phyloP scores from a whole-genome alignment of 2,329 filamentous ascomycete species.

The Myriosclerotinia scirpicola region DNA sequence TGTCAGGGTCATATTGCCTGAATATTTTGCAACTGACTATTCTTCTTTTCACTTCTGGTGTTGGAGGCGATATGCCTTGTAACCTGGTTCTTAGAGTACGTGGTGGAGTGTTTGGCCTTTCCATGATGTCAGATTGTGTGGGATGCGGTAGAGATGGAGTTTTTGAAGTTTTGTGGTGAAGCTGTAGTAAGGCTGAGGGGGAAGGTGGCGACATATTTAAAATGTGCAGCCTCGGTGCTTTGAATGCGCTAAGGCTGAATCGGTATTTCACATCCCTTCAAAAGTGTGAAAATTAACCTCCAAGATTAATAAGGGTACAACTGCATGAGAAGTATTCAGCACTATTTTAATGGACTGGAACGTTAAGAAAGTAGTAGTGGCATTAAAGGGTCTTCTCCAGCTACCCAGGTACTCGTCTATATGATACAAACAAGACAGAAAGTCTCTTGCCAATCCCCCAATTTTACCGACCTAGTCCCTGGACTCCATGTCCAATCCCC shows the following conservation, averaged over 20 bases:
- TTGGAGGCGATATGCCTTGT: slow-evolving; percentile 47
- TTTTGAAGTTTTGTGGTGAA: not conserved
- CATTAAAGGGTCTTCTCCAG: slow-evolving; percentile 10
- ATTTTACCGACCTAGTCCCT: not conserved
- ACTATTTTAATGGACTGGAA: not conserved
- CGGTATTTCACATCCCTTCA: not conserved
- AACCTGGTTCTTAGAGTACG: slow-evolving; percentile 4
- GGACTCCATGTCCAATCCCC: not conserved
- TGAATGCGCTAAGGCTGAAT: slow-evolving; percentile 5
- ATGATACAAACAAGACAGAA: slow-evolving; percentile 23
- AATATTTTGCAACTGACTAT: slow-evolving; percentile 48
- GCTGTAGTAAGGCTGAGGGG: slow-evolving; percentile 20
- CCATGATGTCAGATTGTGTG: slow-evolving; percentile 26
- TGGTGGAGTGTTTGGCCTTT: slow-evolving; percentile 33
- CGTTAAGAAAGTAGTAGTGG: not conserved
- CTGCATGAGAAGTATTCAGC: not conserved
- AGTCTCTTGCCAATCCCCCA: slow-evolving; percentile 2
- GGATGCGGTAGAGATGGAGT: not conserved
- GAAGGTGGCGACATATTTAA: slow-evolving; percentile 15
- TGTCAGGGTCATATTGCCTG: not conserved
- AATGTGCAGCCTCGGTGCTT: slow-evolving; percentile 17
- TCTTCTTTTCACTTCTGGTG: slow-evolving; percentile 54
- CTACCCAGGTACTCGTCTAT: slow-evolving; percentile 18
- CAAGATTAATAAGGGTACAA: not conserved
- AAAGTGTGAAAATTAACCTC: not conserved